Base-by-base conservation (phyloP, 208 protist species). In the Angomonas deanei region DNA sequence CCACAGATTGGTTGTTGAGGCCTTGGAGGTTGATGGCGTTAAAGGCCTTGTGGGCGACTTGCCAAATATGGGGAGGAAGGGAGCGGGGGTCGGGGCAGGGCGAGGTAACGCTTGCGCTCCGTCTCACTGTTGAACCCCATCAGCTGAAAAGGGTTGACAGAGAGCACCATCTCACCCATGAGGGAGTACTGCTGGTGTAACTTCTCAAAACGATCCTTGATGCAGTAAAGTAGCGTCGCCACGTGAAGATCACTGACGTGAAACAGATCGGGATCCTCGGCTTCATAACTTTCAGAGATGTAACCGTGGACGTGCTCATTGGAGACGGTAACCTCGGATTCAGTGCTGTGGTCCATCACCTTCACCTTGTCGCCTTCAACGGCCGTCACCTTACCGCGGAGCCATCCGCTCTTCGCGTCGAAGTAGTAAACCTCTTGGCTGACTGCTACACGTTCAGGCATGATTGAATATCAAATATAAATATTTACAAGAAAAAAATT, bases 151-250 rank as follows among this genome's bases (percentile, higher is more conserved):
- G 95, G 93, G 73, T 98, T 98, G 28, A 98, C 78, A 19, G 92
- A 96, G 26, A 97, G 75, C 31, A 98, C 72, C 72, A 98, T 97
- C 65, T 94, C 84, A 6, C 90, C 95, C 82, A 97, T 96, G 38
- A 96, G 70, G 5, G 86, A 93, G 73, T 94, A 94, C 74, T 97
- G 90, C 70, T 83, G 60, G 61, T 92, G 55, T 27, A 86, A 46
- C 28, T 90, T 32, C 66, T 92, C 86, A 55, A 94, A 97, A 30
- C 94, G 77, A 10, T 83, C 65, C 66, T 96, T 95, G 52, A 97
- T 72, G 66, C 93, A 96, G 73, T 90, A 83, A 21, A 97, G 74
- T 33, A 96, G 82, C 23, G 88, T 86, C 10, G 92, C 72, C 8
- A 94, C 86, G 74, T 97, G 91, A 26, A 97, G 79, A 57, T 97